Evolutionary conservation across 768 basidiomycete genomes (phyloP).

Genomic region (Gautieria morchelliformis): DNA sequence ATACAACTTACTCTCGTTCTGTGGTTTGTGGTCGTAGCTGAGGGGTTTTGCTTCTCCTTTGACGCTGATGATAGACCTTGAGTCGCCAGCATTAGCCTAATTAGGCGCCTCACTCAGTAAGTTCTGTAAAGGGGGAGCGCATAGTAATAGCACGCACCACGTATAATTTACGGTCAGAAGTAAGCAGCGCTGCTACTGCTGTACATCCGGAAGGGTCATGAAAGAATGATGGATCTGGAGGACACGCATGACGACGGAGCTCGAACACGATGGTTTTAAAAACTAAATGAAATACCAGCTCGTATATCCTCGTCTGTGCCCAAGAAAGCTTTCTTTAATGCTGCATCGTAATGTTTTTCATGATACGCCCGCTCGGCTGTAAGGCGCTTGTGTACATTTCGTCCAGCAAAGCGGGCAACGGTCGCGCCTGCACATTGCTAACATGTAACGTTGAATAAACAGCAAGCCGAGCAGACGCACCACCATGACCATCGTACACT

Average conservation of each 20-base stretch:
- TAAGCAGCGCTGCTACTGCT: constrained; percentile 81
- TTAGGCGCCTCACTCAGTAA: constrained; percentile 1
- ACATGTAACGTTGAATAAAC: constrained; percentile 7
- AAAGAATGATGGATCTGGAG: constrained; percentile 70
- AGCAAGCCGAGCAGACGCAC: constrained; percentile 33
- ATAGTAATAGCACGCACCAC: constrained; percentile 43
- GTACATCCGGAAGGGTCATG: constrained; percentile 96
- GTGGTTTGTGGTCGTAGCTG: constrained; percentile 94
- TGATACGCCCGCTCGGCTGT: constrained; percentile 63
- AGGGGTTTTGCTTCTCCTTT: constrained; percentile 82
- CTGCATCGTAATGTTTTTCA: constrained; percentile 57
- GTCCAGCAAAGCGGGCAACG: constrained; percentile 81
- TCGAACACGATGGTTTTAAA: neutral
- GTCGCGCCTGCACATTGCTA: constrained; percentile 54
- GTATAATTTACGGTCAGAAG: constrained; percentile 66
- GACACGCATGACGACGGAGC: constrained; percentile 7
- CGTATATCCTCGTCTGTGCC: constrained; percentile 93
- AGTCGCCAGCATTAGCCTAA: constrained; percentile 97
- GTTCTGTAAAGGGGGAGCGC: neutral
- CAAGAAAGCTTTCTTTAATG: constrained; percentile 82
- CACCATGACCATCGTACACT: constrained; percentile 98
- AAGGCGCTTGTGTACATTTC: constrained; percentile 73
- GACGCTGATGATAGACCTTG: constrained; percentile 76
- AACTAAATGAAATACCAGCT: constrained; percentile 39
- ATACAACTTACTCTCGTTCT: constrained; percentile 56